Conservation (phyloP, 2,329 filamentous ascomycete genomes). For the Penicillium decumbens region DNA sequence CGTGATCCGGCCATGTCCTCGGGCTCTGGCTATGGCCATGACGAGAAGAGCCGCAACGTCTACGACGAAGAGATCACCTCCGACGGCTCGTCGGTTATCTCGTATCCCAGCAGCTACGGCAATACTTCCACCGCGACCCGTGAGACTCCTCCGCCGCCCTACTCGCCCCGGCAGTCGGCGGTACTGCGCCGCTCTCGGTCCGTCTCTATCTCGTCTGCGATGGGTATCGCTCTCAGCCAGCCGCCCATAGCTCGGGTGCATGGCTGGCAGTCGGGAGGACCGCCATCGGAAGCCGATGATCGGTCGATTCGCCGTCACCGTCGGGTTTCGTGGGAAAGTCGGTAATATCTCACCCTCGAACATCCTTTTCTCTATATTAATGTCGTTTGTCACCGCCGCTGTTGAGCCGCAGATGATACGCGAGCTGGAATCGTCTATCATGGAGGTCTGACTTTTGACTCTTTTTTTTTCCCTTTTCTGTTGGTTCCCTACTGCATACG, state of each 20-base stretch:
- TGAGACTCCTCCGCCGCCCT: constrained; percentile 42
- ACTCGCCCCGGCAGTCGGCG: constrained; percentile 32
- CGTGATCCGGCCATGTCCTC: constrained; percentile 30
- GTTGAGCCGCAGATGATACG: constrained; percentile 2
- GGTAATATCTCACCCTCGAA: constrained; percentile 6
- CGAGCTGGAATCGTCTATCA: constrained; percentile 15
- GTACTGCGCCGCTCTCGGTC: constrained; percentile 31
- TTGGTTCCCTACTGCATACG: constrained; percentile 11
- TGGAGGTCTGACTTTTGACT: neutral
- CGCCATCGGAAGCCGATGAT: constrained; percentile 21
- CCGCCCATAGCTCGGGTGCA: constrained; percentile 26
- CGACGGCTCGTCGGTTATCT: constrained; percentile 40
- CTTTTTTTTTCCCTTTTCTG: neutral
- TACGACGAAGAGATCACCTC: constrained; percentile 34
- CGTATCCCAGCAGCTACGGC: constrained; percentile 42
- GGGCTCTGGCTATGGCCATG: constrained; percentile 14
- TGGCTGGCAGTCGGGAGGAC: constrained; percentile 27
- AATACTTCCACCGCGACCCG: constrained; percentile 44
- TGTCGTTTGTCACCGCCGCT: neutral
- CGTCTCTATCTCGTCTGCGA: constrained; percentile 30
- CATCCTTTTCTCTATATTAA: neutral
- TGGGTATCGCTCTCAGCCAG: constrained; percentile 22
- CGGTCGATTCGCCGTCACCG: constrained; percentile 21
- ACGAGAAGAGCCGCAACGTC: constrained; percentile 32
- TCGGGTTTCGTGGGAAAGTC: constrained; percentile 29